Evolutionary conservation across 176 grass and related monocot genomes (phyloP).

Genomic region (Musa beccarii): DNA sequence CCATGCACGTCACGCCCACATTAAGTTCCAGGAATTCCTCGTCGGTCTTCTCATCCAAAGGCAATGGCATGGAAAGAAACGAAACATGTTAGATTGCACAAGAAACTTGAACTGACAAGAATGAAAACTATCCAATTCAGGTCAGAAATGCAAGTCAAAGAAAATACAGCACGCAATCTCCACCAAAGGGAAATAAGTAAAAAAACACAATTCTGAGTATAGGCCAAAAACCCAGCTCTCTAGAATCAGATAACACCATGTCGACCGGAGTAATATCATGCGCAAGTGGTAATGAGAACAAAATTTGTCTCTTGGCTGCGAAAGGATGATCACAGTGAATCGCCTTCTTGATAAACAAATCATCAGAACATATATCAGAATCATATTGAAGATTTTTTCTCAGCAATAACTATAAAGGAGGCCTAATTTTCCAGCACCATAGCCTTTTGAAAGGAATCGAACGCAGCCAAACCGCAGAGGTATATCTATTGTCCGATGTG

Average conservation of each 20-base stretch:
- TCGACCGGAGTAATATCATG: background rate
- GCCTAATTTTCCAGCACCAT: slow-evolving; percentile 20
- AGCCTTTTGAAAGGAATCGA: slow-evolving; percentile 30
- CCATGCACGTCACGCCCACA: slow-evolving; percentile 54
- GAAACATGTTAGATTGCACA: slow-evolving; percentile 16
- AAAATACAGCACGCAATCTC: background rate
- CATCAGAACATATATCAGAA: slow-evolving; percentile 3
- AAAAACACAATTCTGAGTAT: background rate
- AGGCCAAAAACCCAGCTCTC: background rate
- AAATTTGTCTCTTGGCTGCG: background rate
- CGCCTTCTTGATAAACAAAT: background rate
- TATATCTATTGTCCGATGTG: slow-evolving; percentile 45
- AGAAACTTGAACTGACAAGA: slow-evolving; percentile 10
- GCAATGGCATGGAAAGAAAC: background rate
- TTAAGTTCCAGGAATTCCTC: slow-evolving; percentile 30
- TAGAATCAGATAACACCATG: background rate
- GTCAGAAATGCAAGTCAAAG: background rate
- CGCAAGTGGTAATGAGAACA: background rate
- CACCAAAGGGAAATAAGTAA: background rate
- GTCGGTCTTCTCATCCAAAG: slow-evolving; percentile 44
- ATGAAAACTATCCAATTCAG: slow-evolving; percentile 12
- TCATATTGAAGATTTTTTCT: background rate
- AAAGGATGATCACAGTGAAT: background rate
- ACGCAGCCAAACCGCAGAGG: slow-evolving; percentile 30
- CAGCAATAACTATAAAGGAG: slow-evolving; percentile 14